phyloP scores from a whole-genome alignment of 805 yeast species.

The Isabelozyma gotoi region DNA sequence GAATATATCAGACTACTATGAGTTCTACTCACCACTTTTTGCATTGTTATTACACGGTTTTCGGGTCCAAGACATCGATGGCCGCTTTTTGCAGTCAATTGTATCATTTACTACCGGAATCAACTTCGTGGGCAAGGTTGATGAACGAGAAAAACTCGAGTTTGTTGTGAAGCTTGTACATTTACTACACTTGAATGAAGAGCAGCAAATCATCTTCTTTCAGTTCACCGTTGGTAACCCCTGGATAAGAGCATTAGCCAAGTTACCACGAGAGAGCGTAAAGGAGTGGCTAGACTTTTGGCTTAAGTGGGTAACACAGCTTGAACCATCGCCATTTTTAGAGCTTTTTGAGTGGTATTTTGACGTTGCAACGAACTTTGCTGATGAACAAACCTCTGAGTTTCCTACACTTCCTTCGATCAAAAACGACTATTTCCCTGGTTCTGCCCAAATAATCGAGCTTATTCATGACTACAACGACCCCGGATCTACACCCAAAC shows the following conservation, averaged over 20 bases:
- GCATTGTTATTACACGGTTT: background rate
- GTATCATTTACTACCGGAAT: background rate
- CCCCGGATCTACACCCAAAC: background rate
- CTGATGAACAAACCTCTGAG: slow-evolving; percentile 2
- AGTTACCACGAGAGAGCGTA: background rate
- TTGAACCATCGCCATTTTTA: background rate
- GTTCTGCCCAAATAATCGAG: background rate
- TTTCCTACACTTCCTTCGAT: slow-evolving; percentile 11
- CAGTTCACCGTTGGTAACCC: slow-evolving; percentile 39
- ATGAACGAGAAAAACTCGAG: background rate
- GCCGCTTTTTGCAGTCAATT: background rate
- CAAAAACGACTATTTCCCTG: slow-evolving; percentile 6
- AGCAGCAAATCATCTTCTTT: slow-evolving; percentile 15
- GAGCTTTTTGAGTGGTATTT: slow-evolving; percentile 19
- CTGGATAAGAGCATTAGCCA: slow-evolving; percentile 23
- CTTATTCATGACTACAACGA: background rate
- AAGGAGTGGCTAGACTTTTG: background rate
- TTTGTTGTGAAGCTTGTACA: background rate
- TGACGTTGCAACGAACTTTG: slow-evolving; percentile 10
- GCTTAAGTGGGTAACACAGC: background rate
- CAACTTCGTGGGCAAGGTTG: background rate
- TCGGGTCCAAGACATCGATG: background rate
- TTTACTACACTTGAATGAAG: background rate
- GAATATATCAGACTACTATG: background rate
- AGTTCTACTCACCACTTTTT: background rate